A percentile compares a stretch with the other conserved stretches of the same genome.
Conservation (phyloP, 2,329 filamentous ascomycete species). For the Aspergillus transmontanensis region DNA sequence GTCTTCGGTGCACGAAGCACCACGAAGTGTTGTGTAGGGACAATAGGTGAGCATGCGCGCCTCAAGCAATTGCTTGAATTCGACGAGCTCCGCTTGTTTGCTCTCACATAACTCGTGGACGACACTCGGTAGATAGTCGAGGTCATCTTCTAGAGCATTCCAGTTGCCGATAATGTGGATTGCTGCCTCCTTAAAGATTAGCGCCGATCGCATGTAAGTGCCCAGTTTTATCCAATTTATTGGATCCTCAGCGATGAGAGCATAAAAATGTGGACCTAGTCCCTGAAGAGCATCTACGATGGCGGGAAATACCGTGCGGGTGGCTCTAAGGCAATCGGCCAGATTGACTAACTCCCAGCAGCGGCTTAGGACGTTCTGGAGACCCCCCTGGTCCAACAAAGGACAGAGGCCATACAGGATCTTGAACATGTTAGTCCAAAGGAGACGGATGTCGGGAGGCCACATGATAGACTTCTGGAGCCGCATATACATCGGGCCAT, state of each 20-base stretch:
- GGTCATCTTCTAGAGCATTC: slow-evolving; percentile 21
- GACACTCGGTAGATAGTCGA: slow-evolving; percentile 18
- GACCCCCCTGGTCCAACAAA: slow-evolving; percentile 2
- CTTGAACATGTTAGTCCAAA: slow-evolving; percentile 19
- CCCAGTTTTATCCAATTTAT: slow-evolving; percentile 51
- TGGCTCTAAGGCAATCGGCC: slow-evolving; percentile 50
- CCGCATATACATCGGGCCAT: background rate
- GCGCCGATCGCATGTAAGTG: slow-evolving; percentile 47
- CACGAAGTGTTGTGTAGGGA: slow-evolving; percentile 11
- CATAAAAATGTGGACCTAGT: slow-evolving; percentile 50
- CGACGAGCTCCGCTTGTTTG: slow-evolving; percentile 27
- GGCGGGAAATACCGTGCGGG: slow-evolving; percentile 44
- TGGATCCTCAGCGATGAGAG: slow-evolving; percentile 47
- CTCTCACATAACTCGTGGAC: slow-evolving; percentile 26
- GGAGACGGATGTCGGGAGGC: slow-evolving; percentile 10
- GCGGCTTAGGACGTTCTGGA: slow-evolving; percentile 5
- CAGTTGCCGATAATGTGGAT: slow-evolving; percentile 37
- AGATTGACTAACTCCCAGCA: slow-evolving; percentile 43
- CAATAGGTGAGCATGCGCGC: slow-evolving; percentile 31
- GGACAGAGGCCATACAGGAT: slow-evolving; percentile 13
- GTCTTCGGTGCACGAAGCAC: background rate
- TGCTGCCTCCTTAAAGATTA: slow-evolving; percentile 37
- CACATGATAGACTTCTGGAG: slow-evolving; percentile 12
- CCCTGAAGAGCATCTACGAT: slow-evolving; percentile 51
- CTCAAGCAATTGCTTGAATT: slow-evolving; percentile 30